Conservation (phyloP, 2,329 filamentous ascomycete species). For the Aspergillus pseudonomiae region DNA sequence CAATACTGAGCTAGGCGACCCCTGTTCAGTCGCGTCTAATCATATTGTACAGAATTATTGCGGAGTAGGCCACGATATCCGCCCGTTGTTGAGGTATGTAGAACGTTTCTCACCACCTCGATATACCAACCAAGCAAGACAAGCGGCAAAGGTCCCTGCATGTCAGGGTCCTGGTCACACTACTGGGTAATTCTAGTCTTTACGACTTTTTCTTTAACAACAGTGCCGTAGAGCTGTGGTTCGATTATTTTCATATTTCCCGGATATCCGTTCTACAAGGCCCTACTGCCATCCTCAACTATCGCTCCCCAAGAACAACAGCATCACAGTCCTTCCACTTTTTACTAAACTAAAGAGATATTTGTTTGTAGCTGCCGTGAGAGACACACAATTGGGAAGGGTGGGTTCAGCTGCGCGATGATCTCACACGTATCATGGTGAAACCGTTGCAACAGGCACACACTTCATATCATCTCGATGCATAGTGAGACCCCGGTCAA, state of each 20-base stretch:
- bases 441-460: neutral
- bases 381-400: fast-evolving
- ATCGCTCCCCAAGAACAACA: neutral
- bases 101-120: neutral
- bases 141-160: neutral
- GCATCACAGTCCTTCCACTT: fast-evolving
- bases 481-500: neutral
- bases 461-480: neutral
- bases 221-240: neutral
- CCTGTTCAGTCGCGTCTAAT: neutral
- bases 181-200: neutral
- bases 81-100: neutral
- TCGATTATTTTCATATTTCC: neutral
- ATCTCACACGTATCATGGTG: neutral
- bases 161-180: neutral
- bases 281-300: too few relatives aligned
- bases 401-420: neutral
- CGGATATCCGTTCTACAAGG: neutral
- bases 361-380: fast-evolving
- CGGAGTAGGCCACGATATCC: neutral
- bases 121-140: neutral
- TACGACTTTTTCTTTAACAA: neutral
- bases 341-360: too few relatives aligned
- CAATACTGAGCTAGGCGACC: too few relatives aligned
- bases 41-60: neutral